Conservation (phyloP, 2,329 filamentous ascomycete genomes). For the Colletotrichum incanum region DNA sequence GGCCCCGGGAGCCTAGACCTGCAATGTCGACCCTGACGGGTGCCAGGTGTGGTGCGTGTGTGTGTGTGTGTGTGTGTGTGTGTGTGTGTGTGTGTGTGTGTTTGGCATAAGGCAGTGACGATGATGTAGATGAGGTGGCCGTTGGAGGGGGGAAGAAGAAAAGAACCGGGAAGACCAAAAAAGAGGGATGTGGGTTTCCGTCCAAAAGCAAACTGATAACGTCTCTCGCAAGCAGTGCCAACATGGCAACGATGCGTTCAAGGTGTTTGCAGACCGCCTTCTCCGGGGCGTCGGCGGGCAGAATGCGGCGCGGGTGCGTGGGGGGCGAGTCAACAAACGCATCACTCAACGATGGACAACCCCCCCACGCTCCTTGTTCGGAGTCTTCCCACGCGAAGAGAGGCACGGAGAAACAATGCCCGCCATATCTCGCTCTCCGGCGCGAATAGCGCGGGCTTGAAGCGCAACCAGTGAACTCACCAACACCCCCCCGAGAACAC, state of each 20-base stretch:
- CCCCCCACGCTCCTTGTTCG: slow-evolving; percentile 7
- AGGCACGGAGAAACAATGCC: neutral
- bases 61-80: neutral
- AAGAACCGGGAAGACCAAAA: neutral
- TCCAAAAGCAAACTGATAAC: neutral
- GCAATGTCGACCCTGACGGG: slow-evolving; percentile 14
- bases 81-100: neutral
- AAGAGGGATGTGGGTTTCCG: neutral
- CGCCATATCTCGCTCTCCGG: neutral
- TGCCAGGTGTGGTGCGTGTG: neutral
- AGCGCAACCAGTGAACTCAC: neutral
- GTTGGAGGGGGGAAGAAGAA: neutral
- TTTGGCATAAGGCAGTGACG: slow-evolving; percentile 25
- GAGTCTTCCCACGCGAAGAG: neutral
- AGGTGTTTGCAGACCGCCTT: slow-evolving; percentile 8
- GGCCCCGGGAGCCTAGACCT: slow-evolving; percentile 2
- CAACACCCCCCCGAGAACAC: neutral
- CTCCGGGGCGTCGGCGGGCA: slow-evolving; percentile 1
- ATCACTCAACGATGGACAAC: neutral
- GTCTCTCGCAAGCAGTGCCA: slow-evolving; percentile 2
- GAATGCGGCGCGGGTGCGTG: neutral
- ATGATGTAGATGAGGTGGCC: slow-evolving; percentile 8
- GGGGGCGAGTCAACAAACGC: neutral
- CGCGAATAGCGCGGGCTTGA: neutral
- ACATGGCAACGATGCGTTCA: neutral